Conservation (phyloP, 2,329 filamentous ascomycete species). For the Verticillium alfalfae region DNA sequence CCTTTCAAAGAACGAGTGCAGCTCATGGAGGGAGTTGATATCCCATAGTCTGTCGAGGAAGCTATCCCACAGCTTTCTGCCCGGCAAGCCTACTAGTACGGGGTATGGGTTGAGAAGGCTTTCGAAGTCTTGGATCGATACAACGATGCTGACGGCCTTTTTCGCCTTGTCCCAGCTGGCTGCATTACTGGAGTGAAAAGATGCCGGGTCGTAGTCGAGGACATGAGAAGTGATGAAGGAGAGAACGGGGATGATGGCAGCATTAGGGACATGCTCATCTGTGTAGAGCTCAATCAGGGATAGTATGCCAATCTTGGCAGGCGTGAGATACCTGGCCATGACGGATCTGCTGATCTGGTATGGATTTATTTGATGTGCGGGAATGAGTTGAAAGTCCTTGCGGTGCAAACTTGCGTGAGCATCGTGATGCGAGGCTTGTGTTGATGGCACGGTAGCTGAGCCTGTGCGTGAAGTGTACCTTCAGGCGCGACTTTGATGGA, state of each 20-base stretch:
- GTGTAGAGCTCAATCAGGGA: conserved; percentile 78
- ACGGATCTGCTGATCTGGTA: background rate
- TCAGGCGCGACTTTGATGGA: too few species aligned
- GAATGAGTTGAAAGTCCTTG: background rate
- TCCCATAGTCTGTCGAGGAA: conserved; percentile 79
- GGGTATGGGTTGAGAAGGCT: conserved; percentile 47
- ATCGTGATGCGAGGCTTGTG: background rate
- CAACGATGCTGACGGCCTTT: conserved; percentile 43
- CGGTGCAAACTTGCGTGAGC: background rate
- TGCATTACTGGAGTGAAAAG: conserved; percentile 18
- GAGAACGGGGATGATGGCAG: conserved; percentile 68
- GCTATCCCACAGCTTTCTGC: conserved; percentile 79
- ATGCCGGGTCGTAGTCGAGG: conserved; percentile 39
- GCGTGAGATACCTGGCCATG: conserved; percentile 83
- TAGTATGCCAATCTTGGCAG: conserved; percentile 79
- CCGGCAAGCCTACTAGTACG: conserved; percentile 56
- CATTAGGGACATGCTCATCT: conserved; percentile 61
- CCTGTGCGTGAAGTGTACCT: too few species aligned
- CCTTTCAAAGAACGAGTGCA: conserved; percentile 70
- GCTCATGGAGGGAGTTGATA: conserved; percentile 72
- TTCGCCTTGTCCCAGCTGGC: conserved; percentile 43
- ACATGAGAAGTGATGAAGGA: conserved; percentile 73
- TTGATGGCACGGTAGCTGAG: background rate
- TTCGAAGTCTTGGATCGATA: conserved; percentile 55
- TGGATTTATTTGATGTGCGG: background rate